Base-by-base conservation (phyloP, 306 rosid genomes). In the Spatholobus suberectus region DNA sequence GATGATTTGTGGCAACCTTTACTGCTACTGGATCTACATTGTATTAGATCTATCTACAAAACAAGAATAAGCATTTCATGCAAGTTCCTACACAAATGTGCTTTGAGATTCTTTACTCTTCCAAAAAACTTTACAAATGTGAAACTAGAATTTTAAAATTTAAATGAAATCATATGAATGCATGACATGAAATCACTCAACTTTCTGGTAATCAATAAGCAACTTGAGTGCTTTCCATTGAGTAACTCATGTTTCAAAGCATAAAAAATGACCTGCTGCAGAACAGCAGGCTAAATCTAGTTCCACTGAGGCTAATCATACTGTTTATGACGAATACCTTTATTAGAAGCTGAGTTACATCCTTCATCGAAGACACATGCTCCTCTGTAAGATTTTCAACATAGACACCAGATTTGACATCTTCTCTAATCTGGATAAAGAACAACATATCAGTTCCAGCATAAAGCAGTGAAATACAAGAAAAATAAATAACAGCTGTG, bases 361-460 rank as follows among this genome's bases (percentile, higher is more conserved):
- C 99, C 67, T 85, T 83, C 88, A 90, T 89, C 0, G 95, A 87
- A 43, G 86, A 71, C 57, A 91, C 98, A 51, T 85, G 88, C 87
- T 96, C 89, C 90, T 92, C 99, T 4, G 93, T 94, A 38, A 96
- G 97, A 85, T 90, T 96, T 84, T 96, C 99, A 43, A 96, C 98
- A 90, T 96, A 96, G 21, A 96, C 95, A 76, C 99, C 99, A 86
- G 98, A 92, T 88, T 94, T 96, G 78, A 96, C 99, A 86, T 94
- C 99, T 91, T 96, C 99, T 85, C 99, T 87, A 54, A 96, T 90
- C 98, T 96, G 95, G 67, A 75, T 76, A 70, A 85, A 37, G 18
- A 82, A 70, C 72, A 75, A 52, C 78, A 86, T 15, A 76, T 55
- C 76, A 71, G 37, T 78, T 68, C 52, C 26, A 34, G 47, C 14